Evolutionary conservation across 495 filamentous ascomycete species (phyloP), one percentile per base, ranked within the genome.

Genomic region (Talaromyces adpressus): DNA sequence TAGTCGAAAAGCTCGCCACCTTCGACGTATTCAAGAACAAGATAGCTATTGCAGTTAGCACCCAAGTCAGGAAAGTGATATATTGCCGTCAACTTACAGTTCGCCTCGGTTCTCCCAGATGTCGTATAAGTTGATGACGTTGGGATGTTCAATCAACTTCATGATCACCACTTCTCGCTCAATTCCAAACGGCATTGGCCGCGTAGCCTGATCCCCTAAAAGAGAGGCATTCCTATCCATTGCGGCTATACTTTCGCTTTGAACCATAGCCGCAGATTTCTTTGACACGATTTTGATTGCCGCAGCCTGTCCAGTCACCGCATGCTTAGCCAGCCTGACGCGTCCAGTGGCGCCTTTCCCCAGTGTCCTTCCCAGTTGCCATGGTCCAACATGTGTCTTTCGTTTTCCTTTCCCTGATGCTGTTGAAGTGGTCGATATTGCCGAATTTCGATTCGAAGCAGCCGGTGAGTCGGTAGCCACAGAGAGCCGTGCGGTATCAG

Each of bases 41-140:
- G 83, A 72, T 97, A 98, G 41, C 93, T 98, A 29, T 30, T 29
- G 39, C 11, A 53, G 60, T 66, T 5, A 66, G 61, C 18, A 61
- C 12, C 22, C 8, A 57, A 34, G 23, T 27, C 4, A 20, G 7
- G 18, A 3, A 7, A 23, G 4, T 41, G 34, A 25, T 22, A n/a
- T 23, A 20, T 59, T 8, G 34, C 16, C 60, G 18, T 32, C 32
- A 11, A 82, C 89, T 77, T 79, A 98, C 92, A 98, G 84, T 72
- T 98, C 91, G 53, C 89, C 87, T 16, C 89, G 81, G 68, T 96
- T 97, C 78, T 98, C 95, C 93, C 93, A 99, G 16, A 98, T 89
- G 75, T 98, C 95, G 69, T 90, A 90, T 8, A 99, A 75, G 62
- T 87, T 88, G 69, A 97, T 91, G 59, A 99, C 90, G 72, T 98